Percentiles rank a stretch among this genome's conserved stretches.
Conservation (phyloP, 495 filamentous ascomycete genomes). For the Cercophora samala region DNA sequence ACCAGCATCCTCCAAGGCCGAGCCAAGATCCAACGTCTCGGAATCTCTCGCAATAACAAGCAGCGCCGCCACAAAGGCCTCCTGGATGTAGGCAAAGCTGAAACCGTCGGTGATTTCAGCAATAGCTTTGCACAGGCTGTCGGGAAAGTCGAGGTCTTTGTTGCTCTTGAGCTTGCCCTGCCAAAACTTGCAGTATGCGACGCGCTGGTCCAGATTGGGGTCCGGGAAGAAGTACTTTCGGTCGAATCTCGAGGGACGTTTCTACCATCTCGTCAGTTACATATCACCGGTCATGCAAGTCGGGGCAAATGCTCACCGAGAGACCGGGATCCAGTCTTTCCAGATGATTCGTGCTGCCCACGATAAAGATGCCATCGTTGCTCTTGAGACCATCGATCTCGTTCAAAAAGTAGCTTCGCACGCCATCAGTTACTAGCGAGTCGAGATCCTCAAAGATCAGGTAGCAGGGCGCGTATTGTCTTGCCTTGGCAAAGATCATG, state of each 20-base stretch:
- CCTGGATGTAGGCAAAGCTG: constrained; percentile 64
- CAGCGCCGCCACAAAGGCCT: constrained; percentile 59
- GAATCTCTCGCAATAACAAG: constrained; percentile 47
- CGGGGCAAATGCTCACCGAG: constrained; percentile 33
- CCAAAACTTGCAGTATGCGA: constrained; percentile 58
- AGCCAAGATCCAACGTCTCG: neutral
- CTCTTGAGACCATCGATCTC: constrained; percentile 66
- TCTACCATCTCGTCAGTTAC: constrained; percentile 26
- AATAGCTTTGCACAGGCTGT: constrained; percentile 49
- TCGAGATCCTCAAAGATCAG: constrained; percentile 67
- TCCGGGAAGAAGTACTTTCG: constrained; percentile 61
- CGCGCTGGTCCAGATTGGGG: constrained; percentile 51
- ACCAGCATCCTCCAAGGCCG: constrained; percentile 6
- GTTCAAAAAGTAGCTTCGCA: constrained; percentile 66
- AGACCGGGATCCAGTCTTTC: constrained; percentile 60
- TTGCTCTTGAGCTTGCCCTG: constrained; percentile 54
- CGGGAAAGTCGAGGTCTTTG: constrained; percentile 54
- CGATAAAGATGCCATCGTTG: constrained; percentile 65
- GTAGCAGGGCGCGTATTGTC: constrained; percentile 51
- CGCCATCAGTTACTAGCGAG: constrained; percentile 51
- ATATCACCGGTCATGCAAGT: neutral
- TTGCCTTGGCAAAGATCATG: constrained; percentile 50
- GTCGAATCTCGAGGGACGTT: constrained; percentile 63
- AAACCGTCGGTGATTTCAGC: constrained; percentile 59
- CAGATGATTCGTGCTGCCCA: constrained; percentile 62